phyloP scores from a whole-genome alignment of 768 basidiomycete species.

The Boletus subparvulus region DNA sequence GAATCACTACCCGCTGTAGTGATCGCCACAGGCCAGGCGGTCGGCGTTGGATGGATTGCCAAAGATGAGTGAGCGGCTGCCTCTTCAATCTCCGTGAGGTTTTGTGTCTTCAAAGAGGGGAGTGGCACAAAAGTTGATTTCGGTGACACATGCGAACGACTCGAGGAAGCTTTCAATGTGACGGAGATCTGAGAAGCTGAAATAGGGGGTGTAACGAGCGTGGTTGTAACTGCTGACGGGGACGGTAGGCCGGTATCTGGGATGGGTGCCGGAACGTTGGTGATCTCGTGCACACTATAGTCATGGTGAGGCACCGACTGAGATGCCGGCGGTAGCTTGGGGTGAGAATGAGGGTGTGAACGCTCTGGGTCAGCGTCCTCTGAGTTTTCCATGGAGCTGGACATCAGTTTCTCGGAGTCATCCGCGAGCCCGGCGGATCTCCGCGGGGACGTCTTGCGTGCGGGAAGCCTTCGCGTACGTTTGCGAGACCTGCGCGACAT shows the following conservation, averaged over 20 bases:
- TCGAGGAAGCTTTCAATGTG: constrained; percentile 16
- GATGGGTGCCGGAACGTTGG: constrained; percentile 29
- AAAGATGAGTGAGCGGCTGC: constrained; percentile 15
- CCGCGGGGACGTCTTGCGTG: constrained; percentile 12
- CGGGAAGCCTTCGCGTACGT: not conserved
- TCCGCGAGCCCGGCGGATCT: constrained; percentile 7
- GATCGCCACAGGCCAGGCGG: constrained; percentile 2
- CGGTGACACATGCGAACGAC: constrained; percentile 13
- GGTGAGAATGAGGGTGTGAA: constrained; percentile 2
- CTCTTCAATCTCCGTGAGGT: constrained; percentile 24
- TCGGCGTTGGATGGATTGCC: not conserved
- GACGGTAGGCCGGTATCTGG: constrained; percentile 34
- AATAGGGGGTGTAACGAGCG: constrained; percentile 7
- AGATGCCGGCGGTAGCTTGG: constrained; percentile 12
- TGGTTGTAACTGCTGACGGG: constrained; percentile 17
- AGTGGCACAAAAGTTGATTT: constrained; percentile 29
- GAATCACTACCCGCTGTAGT: not conserved
- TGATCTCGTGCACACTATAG: constrained; percentile 30
- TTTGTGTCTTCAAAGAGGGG: constrained; percentile 27
- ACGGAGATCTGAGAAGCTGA: constrained; percentile 24
- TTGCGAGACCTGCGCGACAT: constrained; percentile 22
- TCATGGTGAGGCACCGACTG: constrained; percentile 19
- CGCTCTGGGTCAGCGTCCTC: constrained; percentile 3
- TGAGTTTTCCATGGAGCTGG: not conserved
- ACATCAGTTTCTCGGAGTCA: constrained; percentile 26